Conservation (phyloP, 2,329 filamentous ascomycete genomes). For the Penicillium decumbens region DNA sequence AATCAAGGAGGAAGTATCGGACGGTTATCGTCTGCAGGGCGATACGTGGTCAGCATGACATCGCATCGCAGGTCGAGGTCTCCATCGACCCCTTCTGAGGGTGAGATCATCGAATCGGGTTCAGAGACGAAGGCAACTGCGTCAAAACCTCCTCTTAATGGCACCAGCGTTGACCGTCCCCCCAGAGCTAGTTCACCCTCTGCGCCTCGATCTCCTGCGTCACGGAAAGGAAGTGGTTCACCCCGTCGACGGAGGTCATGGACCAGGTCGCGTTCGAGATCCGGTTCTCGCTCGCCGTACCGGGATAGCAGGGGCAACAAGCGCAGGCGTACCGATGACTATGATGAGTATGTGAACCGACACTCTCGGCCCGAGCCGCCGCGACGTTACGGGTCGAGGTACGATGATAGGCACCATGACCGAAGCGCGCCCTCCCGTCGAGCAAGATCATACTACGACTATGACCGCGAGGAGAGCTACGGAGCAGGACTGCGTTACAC, state of each 20-base stretch:
- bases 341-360: constrained; percentile 30
- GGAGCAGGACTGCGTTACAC: constrained; percentile 45
- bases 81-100: constrained; percentile 70
- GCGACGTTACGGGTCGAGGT: constrained; percentile 34
- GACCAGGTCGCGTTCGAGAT: constrained; percentile 28
- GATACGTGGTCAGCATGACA: constrained; percentile 40
- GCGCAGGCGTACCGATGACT: constrained; percentile 40
- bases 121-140: constrained; percentile 78
- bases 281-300: constrained; percentile 42
- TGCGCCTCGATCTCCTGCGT: constrained; percentile 48
- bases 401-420: constrained; percentile 38
- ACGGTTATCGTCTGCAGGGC: not conserved
- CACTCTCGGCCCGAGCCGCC: constrained; percentile 30
- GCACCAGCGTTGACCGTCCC: constrained; percentile 85
- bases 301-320: constrained; percentile 40
- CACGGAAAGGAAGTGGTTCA: constrained; percentile 48
- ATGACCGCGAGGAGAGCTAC: constrained; percentile 46
- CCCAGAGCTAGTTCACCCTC: constrained; percentile 65
- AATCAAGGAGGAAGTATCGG: not conserved
- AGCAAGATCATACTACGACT: constrained; percentile 47
- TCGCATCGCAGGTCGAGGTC: constrained; percentile 46
- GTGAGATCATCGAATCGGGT: constrained; percentile 75
- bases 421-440: constrained; percentile 42
- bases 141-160: constrained; percentile 67
- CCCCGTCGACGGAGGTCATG: constrained; percentile 58